Conservation (phyloP, 495 filamentous ascomycete species). For the Margaritispora aquatica region DNA sequence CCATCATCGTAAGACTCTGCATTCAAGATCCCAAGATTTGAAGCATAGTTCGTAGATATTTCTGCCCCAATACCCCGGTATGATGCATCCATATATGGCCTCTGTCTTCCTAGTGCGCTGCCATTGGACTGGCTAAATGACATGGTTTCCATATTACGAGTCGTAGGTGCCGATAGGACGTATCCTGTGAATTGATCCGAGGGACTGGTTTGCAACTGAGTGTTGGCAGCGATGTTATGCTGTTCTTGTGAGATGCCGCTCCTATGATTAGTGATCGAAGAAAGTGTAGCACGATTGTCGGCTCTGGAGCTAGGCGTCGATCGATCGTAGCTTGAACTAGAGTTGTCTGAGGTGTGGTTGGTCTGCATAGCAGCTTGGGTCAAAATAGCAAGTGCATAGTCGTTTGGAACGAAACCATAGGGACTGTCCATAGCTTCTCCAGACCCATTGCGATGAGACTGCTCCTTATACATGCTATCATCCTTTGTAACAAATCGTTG, state of each 20-base stretch:
- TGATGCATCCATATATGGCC: conserved; percentile 5
- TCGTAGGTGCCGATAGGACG: not conserved
- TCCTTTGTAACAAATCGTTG: not conserved
- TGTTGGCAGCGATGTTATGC: not conserved
- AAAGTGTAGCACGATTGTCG: not conserved
- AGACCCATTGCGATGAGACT: not conserved
- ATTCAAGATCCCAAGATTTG: conserved; percentile 39
- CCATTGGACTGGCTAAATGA: conserved; percentile 3
- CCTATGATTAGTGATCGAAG: conserved; percentile 16
- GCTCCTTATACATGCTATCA: conserved; percentile 5
- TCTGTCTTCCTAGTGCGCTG: not conserved
- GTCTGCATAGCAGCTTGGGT: conserved; percentile 18
- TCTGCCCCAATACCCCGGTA: conserved; percentile 11
- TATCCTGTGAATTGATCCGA: conserved; percentile 1
- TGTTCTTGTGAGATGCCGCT: not conserved
- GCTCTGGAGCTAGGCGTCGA: not conserved
- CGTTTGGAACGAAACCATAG: conserved; percentile 13
- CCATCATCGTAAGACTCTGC: conserved; percentile 41
- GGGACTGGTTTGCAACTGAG: not conserved
- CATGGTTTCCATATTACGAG: conserved; percentile 16
- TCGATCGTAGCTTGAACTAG: conserved; percentile 5
- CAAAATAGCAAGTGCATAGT: conserved; percentile 20
- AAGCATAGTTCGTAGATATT: conserved; percentile 12
- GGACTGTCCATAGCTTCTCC: conserved; percentile 14
- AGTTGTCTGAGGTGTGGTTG: not conserved